phyloP scores from a whole-genome alignment of 2,329 filamentous ascomycete species.

The Cryphonectria carpinicola region DNA sequence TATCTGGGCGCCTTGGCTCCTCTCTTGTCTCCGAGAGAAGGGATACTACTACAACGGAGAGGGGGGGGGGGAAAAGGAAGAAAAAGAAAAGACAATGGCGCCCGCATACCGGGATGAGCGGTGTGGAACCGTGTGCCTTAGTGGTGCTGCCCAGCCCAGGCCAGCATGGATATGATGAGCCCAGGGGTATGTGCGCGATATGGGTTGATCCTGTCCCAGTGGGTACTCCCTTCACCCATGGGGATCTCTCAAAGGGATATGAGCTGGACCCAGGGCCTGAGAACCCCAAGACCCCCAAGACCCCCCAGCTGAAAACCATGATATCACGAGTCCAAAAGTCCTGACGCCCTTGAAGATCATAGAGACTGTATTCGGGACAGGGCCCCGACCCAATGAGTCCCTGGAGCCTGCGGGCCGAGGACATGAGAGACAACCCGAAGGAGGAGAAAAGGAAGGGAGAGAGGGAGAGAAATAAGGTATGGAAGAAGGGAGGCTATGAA shows the following conservation, averaged over 20 bases:
- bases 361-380: not conserved
- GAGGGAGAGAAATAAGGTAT: not conserved
- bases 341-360: not conserved
- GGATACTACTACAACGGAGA: not conserved
- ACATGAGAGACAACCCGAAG: not conserved
- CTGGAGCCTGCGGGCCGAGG: not conserved
- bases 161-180: not conserved
- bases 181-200: not conserved
- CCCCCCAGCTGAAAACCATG: not conserved
- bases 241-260: not conserved
- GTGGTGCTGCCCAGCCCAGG: not conserved
- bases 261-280: not conserved
- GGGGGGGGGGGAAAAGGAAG: not conserved
- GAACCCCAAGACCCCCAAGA: not conserved
- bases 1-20: not conserved
- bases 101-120: slow-evolving; percentile 1
- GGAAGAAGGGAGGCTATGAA: not conserved
- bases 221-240: not conserved
- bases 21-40: not conserved
- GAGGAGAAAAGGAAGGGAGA: not conserved
- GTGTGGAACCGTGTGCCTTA: not conserved
- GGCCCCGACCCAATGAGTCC: not conserved
- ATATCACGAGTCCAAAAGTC: not conserved
- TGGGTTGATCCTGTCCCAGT: not conserved
- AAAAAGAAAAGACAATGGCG: slow-evolving; percentile 1